Conservation (phyloP, 2,329 filamentous ascomycete species). For the Chalara sp. region DNA sequence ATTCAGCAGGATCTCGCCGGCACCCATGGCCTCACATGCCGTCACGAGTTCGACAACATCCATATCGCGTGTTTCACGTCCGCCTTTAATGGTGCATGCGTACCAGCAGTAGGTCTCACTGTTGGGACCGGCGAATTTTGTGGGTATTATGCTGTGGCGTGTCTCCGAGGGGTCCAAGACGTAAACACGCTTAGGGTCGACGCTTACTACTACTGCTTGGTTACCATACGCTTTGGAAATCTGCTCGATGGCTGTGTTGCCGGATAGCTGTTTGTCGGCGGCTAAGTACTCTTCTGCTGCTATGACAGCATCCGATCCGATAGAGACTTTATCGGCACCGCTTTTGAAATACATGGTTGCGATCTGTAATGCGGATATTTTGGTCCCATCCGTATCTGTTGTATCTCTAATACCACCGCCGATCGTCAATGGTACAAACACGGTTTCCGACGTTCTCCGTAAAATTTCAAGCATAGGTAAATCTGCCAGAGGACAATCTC, state of each 20-base stretch:
- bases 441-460: conserved; percentile 75
- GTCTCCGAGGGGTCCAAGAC: conserved; percentile 61
- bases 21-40: conserved; percentile 92
- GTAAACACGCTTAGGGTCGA: conserved; percentile 90
- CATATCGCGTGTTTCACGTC: conserved; percentile 86
- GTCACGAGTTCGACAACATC: conserved; percentile 83
- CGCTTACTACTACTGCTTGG: conserved; percentile 92
- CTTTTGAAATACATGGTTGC: conserved; percentile 96
- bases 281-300: conserved; percentile 89
- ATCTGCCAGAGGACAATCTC: conserved; percentile 88
- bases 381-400: conserved; percentile 78
- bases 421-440: conserved; percentile 93
- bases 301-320: conserved; percentile 88
- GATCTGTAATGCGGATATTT: conserved; percentile 84
- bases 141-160: conserved; percentile 68
- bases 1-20: conserved; percentile 90
- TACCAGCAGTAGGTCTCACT: conserved; percentile 91
- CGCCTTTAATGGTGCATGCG: conserved; percentile 93
- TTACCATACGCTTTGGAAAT: conserved; percentile 92
- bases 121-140: conserved; percentile 48
- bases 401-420: conserved; percentile 94
- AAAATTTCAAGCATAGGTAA: conserved; percentile 94
- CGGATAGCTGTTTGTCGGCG: conserved; percentile 59
- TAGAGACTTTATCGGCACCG: conserved; percentile 95
- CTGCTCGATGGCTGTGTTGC: conserved; percentile 88